phyloP scores from a whole-genome alignment of 192 early-diverging fungal genomes.

The Phycomyces nitens region DNA sequence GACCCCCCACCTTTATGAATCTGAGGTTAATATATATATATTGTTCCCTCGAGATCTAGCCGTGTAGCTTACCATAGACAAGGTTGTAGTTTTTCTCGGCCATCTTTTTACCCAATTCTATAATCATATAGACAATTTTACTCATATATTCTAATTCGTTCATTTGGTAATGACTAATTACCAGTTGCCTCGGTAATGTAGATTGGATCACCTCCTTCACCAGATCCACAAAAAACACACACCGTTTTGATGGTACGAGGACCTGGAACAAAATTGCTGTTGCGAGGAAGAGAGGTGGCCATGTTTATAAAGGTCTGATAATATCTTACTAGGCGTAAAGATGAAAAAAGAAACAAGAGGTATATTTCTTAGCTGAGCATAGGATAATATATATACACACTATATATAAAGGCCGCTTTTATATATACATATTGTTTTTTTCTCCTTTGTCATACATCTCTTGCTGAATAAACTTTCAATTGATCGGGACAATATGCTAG shows the following conservation, averaged over 20 bases:
- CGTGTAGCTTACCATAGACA: constrained; percentile 53
- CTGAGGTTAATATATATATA: neutral
- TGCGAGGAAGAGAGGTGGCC: neutral
- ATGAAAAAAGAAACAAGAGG: no score
- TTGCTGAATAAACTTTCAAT: no score
- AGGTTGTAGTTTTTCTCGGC: constrained; percentile 55
- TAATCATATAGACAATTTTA: neutral
- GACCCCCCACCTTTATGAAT: constrained; percentile 51
- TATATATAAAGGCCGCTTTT: no score
- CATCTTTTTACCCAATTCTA: constrained; percentile 54
- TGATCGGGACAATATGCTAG: no score
- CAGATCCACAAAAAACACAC: constrained; percentile 23
- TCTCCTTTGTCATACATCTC: no score
- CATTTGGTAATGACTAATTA: neutral
- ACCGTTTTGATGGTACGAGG: constrained; percentile 10
- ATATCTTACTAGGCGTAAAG: no score
- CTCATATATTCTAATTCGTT: neutral
- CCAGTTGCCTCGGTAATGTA: constrained; percentile 43
- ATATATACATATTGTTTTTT: no score
- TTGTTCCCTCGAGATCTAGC: neutral
- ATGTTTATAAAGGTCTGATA: neutral
- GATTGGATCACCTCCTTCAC: constrained; percentile 37
- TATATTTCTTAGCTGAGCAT: no score
- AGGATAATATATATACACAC: no score
- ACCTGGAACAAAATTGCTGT: neutral